These are phyloP conservation scores for Microcyclospora tardicrescens DNA, from an alignment of 2,329 filamentous ascomycete species.

Conservation along the genomic window DNA sequence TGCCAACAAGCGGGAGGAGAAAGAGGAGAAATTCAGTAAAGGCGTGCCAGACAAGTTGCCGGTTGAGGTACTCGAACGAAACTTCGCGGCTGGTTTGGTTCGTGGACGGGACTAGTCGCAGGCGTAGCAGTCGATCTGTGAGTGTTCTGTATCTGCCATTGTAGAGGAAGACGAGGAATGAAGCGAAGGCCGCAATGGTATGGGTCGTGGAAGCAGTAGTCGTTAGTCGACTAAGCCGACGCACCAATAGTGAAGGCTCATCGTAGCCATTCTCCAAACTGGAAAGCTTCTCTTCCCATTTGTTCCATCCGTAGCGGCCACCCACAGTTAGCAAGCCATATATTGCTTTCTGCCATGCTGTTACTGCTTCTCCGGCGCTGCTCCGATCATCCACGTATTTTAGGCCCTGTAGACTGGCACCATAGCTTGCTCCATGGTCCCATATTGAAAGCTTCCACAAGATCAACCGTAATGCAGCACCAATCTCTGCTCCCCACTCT, in stretches of 20 bases:
- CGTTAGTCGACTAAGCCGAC: constrained; percentile 54
- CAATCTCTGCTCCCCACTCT: constrained; percentile 78
- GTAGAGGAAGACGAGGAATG: constrained; percentile 80
- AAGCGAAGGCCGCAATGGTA: constrained; percentile 67
- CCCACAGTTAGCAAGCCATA: constrained; percentile 80
- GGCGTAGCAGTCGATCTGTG: constrained; percentile 68
- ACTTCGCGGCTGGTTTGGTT: constrained; percentile 82
- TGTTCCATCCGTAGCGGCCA: constrained; percentile 79
- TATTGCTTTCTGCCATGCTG: constrained; percentile 66
- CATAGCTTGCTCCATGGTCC: constrained; percentile 93
- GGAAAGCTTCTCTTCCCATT: constrained; percentile 79
- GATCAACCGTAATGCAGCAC: constrained; percentile 59
- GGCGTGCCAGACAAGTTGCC: constrained; percentile 98
- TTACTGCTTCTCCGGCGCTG: constrained; percentile 41
- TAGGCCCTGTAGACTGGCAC: constrained; percentile 81
- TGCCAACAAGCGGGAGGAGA: constrained; percentile 88
- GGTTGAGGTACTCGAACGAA: constrained; percentile 93
- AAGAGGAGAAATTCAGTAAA: constrained; percentile 98
- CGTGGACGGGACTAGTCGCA: constrained; percentile 74
- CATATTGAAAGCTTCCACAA: constrained; percentile 93
- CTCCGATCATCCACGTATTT: constrained; percentile 71
- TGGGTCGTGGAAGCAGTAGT: constrained; percentile 58
- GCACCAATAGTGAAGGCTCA: constrained; percentile 36
- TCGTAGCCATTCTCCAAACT: constrained; percentile 65
- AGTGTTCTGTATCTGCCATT: constrained; percentile 87